Conservation (phyloP, 139 green algal genomes). For the Chlamydomonas applanata region DNA sequence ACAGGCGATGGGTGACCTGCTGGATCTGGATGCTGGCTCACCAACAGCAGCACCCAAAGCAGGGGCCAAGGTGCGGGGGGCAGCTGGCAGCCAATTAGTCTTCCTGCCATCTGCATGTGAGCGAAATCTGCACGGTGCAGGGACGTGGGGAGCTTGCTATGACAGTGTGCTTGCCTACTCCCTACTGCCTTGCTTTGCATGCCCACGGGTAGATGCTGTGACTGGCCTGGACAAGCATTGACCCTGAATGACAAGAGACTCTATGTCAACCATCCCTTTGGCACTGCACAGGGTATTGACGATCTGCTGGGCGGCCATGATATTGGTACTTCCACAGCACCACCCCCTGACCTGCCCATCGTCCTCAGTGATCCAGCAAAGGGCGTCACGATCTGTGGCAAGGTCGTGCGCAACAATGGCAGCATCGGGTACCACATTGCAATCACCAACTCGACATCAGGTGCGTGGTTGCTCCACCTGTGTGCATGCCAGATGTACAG, state of each 20-base stretch:
- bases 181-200: too few relatives aligned
- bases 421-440: conserved; percentile 65
- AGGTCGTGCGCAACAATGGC: conserved; percentile 48
- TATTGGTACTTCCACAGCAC: conserved; percentile 25
- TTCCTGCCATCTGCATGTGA: too few relatives aligned
- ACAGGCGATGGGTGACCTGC: conserved; percentile 71
- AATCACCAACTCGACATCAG: conserved; percentile 81
- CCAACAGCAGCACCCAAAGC: conserved; percentile 3
- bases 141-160: too few relatives aligned
- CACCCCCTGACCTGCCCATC: conserved; percentile 38
- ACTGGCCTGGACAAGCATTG: too few relatives aligned
- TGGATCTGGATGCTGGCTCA: conserved; percentile 55
- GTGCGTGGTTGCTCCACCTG: neutral
- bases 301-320: conserved; percentile 61
- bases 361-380: conserved; percentile 51
- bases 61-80: too few relatives aligned
- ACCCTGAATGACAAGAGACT: too few relatives aligned
- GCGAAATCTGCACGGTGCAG: too few relatives aligned
- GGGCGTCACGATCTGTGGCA: conserved; percentile 63
- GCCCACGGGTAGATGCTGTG: too few relatives aligned
- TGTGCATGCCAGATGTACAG: too few relatives aligned
- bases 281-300: conserved; percentile 40
- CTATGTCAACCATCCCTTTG: too few relatives aligned
- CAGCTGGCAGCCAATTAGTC: too few relatives aligned
- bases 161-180: too few relatives aligned